Conservation (phyloP, 768 basidiomycete species). For the Mycena sanguinolenta region DNA sequence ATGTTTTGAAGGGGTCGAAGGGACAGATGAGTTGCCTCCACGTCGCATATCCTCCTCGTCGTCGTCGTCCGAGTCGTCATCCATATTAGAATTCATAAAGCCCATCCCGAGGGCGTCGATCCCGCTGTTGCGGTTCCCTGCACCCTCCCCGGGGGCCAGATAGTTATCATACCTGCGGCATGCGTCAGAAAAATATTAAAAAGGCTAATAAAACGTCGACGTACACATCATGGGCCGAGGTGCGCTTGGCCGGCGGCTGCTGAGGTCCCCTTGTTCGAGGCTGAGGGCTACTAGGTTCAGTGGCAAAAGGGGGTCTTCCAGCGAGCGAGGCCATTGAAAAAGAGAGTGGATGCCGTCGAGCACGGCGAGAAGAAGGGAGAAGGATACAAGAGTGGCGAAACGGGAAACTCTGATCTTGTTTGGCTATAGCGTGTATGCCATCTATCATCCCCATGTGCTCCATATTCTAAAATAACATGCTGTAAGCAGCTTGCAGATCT, state of each 20-base stretch:
- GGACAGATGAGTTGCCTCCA: slow-evolving; percentile 29
- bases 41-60: slow-evolving; percentile 38
- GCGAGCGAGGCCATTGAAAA: slow-evolving; percentile 62
- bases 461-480: not conserved
- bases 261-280: slow-evolving; percentile 45
- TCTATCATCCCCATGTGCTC: slow-evolving; percentile 5
- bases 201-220: slow-evolving; percentile 43
- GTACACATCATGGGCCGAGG: slow-evolving; percentile 78
- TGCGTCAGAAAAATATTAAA: slow-evolving; percentile 17
- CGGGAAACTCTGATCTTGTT: slow-evolving; percentile 1
- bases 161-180: slow-evolving; percentile 73
- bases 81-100: slow-evolving; percentile 58
- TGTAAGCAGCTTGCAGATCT: not conserved
- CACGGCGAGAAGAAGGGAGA: slow-evolving; percentile 20
- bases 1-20: slow-evolving; percentile 49
- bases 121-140: slow-evolving; percentile 56
- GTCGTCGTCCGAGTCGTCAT: slow-evolving; percentile 59
- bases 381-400: slow-evolving; percentile 16
- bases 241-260: slow-evolving; percentile 62
- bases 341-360: slow-evolving; percentile 39
- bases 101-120: slow-evolving; percentile 67
- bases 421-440: slow-evolving; percentile 1
- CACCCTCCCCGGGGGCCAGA: slow-evolving; percentile 49
- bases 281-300: slow-evolving; percentile 61
- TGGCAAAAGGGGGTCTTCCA: slow-evolving; percentile 76